phyloP scores from a whole-genome alignment of 1,284 basidiomycete species.

The Sporisorium graminicola region DNA sequence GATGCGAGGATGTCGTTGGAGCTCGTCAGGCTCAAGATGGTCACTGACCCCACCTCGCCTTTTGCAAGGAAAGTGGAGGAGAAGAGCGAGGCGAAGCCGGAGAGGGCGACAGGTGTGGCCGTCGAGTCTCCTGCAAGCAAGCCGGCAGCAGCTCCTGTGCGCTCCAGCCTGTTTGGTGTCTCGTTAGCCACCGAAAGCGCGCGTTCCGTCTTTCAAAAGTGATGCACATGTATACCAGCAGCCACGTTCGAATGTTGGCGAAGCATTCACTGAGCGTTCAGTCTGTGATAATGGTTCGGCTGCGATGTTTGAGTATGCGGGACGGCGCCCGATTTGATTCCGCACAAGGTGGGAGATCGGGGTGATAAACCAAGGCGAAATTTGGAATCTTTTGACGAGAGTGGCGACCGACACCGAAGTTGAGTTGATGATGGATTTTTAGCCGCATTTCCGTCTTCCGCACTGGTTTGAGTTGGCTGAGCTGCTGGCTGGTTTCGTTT shows the following conservation, averaged over 20 bases:
- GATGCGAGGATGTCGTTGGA: constrained; percentile 63
- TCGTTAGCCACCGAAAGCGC: constrained; percentile 35
- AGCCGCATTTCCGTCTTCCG: constrained; percentile 20
- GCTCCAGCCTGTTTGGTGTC: constrained; percentile 42
- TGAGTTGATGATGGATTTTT: too few species aligned
- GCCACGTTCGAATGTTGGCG: neutral
- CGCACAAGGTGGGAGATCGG: neutral
- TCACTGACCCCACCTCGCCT: constrained; percentile 37
- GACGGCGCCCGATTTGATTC: neutral
- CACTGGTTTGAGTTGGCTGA: constrained; percentile 4
- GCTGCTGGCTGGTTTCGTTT: neutral
- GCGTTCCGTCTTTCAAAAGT: constrained; percentile 46
- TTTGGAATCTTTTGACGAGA: neutral
- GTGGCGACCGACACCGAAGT: constrained; percentile 1
- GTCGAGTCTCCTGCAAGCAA: constrained; percentile 8
- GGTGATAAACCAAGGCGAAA: neutral
- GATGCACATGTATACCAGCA: neutral
- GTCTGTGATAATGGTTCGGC: neutral
- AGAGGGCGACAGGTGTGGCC: constrained; percentile 28
- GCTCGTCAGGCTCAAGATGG: constrained; percentile 55
- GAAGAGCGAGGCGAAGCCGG: neutral
- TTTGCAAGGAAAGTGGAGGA: constrained; percentile 24
- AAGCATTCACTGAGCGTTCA: neutral
- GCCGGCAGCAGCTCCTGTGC: constrained; percentile 6
- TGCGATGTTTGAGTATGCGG: neutral